A percentile compares a stretch with the other conserved stretches of the same genome.
These are phyloP conservation scores for Leucocoprinus sp. DNA, from an alignment of 768 basidiomycete species.

Conservation along the genomic window DNA sequence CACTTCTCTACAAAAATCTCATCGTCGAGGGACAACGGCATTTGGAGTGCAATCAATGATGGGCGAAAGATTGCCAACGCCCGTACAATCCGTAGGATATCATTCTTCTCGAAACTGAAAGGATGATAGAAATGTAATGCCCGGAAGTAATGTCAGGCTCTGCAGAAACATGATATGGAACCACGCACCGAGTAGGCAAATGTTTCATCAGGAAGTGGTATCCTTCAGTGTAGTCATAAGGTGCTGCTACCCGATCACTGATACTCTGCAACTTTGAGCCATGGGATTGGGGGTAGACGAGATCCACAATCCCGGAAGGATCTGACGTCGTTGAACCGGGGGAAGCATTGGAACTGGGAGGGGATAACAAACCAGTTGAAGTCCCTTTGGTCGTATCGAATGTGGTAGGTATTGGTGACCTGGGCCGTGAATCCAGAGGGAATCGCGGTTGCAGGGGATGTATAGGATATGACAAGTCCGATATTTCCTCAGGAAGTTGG, in stretches of 20 bases:
- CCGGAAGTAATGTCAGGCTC: neutral
- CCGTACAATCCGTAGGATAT: slow-evolving; percentile 88
- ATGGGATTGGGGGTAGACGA: slow-evolving; percentile 20
- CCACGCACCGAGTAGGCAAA: slow-evolving; percentile 69
- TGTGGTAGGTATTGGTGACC: slow-evolving; percentile 30
- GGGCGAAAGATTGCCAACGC: slow-evolving; percentile 93
- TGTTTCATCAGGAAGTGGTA: slow-evolving; percentile 97
- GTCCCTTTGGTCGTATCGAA: slow-evolving; percentile 23
- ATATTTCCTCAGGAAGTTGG: slow-evolving; percentile 26
- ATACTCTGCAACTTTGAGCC: slow-evolving; percentile 45
- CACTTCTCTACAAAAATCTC: slow-evolving; percentile 95
- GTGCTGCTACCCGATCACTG: slow-evolving; percentile 59
- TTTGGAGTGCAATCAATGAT: slow-evolving; percentile 95
- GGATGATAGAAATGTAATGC: slow-evolving; percentile 15
- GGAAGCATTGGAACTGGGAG: slow-evolving; percentile 31
- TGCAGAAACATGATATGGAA: neutral
- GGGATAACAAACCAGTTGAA: slow-evolving; percentile 27
- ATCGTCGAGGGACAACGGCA: slow-evolving; percentile 94
- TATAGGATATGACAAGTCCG: slow-evolving; percentile 32
- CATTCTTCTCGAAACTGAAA: slow-evolving; percentile 87
- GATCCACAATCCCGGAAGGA: slow-evolving; percentile 29
- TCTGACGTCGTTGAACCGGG: slow-evolving; percentile 33
- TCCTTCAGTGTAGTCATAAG: slow-evolving; percentile 93
- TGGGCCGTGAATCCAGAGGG: slow-evolving; percentile 36
- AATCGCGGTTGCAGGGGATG: slow-evolving; percentile 48